Percentiles rank a stretch among this genome's conserved stretches.
phyloP scores from a whole-genome alignment of 164 flowering plant genomes.

The grape (Vitis vinifera) region ASM3070453v1 NC_081814.1:408001-408500 shows the following conservation, averaged over 20 bases:
- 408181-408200: background rate
- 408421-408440: constrained; percentile 35
- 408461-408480: constrained; percentile 45
- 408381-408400: constrained; percentile 34
- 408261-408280: too few relatives aligned
- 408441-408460: constrained; percentile 63
- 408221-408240: too few relatives aligned
- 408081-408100: constrained; percentile 8
- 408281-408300: too few relatives aligned
- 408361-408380: background rate
- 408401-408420: constrained; percentile 22
- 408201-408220: too few relatives aligned
- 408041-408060: constrained; percentile 1
- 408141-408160: too few relatives aligned
- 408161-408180: background rate
- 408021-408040: background rate
- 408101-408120: constrained; percentile 11
- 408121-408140: constrained; percentile 6
- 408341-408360: constrained; percentile 16
- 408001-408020: too few relatives aligned
- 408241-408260: too few relatives aligned
- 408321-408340: constrained; percentile 14
- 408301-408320: too few relatives aligned
- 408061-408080: constrained; percentile 7
- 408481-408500: constrained; percentile 26